Percentiles rank a stretch among this genome's conserved stretches.
These are phyloP conservation scores for Cochlearia excelsa DNA, from an alignment of 345 rosid genomes.

Conservation along the genomic window DNA sequence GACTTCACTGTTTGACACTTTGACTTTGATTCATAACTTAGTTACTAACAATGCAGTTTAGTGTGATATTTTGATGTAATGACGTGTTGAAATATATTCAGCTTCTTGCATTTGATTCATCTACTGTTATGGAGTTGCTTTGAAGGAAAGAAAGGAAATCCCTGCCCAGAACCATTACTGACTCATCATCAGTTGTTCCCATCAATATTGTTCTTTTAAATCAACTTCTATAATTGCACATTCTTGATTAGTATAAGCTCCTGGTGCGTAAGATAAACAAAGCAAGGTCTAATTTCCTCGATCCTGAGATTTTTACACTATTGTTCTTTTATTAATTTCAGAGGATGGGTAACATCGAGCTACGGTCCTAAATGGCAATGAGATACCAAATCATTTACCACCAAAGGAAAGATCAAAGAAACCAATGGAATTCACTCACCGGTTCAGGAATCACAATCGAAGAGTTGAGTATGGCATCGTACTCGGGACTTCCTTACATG, in stretches of 20 bases:
- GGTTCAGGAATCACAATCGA: conserved; percentile 78
- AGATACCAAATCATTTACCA: conserved; percentile 92
- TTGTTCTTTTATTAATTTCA: conserved; percentile 27
- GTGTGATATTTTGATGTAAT: conserved; percentile 37
- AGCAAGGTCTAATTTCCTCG: conserved; percentile 8
- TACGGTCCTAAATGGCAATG: conserved; percentile 95
- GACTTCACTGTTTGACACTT: background rate
- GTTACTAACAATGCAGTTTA: conserved; percentile 7
- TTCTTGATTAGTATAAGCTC: conserved; percentile 87
- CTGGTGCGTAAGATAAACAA: conserved; percentile 55
- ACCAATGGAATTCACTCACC: conserved; percentile 77
- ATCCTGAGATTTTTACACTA: background rate
- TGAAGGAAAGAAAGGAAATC: conserved; percentile 78
- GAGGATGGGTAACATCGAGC: conserved; percentile 94
- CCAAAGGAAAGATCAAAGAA: conserved; percentile 78
- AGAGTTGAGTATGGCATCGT: conserved; percentile 55
- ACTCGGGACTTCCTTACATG: conserved; percentile 46
- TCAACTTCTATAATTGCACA: conserved; percentile 39
- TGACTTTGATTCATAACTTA: background rate
- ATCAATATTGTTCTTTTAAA: conserved; percentile 68
- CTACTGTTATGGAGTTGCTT: conserved; percentile 74
- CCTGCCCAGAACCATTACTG: conserved; percentile 75
- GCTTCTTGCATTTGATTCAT: conserved; percentile 87
- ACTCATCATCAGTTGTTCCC: conserved; percentile 88
- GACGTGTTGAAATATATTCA: conserved; percentile 97